Percentiles rank a stretch among this genome's conserved stretches.
These are phyloP conservation scores for Mrakia gelida DNA, from an alignment of 768 basidiomycete species.

Conservation along the genomic window DNA sequence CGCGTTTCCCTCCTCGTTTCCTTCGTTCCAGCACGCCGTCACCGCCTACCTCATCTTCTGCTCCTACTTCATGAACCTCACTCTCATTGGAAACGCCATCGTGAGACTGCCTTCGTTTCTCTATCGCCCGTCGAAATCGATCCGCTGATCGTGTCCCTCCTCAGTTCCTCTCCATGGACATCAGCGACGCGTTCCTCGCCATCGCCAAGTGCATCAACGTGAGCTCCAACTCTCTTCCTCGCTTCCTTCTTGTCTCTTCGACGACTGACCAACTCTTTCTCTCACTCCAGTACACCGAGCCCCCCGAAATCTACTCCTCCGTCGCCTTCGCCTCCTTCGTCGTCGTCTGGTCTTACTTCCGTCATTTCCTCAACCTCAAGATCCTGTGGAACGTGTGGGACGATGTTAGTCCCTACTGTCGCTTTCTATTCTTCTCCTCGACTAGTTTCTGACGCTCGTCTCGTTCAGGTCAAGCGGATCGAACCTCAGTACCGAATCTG, in stretches of 20 bases:
- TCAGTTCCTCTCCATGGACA: slow-evolving; percentile 86
- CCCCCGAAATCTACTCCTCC: slow-evolving; percentile 16
- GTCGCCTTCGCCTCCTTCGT: slow-evolving; percentile 51
- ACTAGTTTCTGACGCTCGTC: not conserved
- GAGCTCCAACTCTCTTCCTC: not conserved
- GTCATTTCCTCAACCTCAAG: slow-evolving; percentile 79
- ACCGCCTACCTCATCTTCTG: slow-evolving; percentile 80
- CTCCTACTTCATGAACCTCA: slow-evolving; percentile 43
- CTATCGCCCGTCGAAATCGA: not conserved
- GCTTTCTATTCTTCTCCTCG: not conserved
- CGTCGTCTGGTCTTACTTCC: slow-evolving; percentile 84
- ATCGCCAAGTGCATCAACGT: slow-evolving; percentile 74
- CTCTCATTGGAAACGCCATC: slow-evolving; percentile 81
- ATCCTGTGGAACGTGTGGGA: slow-evolving; percentile 84
- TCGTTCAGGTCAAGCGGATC: slow-evolving; percentile 5
- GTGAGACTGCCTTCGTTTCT: not conserved
- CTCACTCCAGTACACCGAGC: slow-evolving; percentile 59
- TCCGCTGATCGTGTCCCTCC: not conserved
- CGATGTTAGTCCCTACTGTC: slow-evolving; percentile 45
- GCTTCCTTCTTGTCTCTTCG: not conserved
- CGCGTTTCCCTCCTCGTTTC: not conserved
- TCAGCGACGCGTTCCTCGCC: slow-evolving; percentile 82
- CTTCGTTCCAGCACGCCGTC: slow-evolving; percentile 60
- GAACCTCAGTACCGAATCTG: slow-evolving; percentile 10
- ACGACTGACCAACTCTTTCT: not conserved